Evolutionary conservation across 2,329 filamentous ascomycete genomes (phyloP), one percentile per base, ranked within the genome.

Genomic region (Lachnellula arida): DNA sequence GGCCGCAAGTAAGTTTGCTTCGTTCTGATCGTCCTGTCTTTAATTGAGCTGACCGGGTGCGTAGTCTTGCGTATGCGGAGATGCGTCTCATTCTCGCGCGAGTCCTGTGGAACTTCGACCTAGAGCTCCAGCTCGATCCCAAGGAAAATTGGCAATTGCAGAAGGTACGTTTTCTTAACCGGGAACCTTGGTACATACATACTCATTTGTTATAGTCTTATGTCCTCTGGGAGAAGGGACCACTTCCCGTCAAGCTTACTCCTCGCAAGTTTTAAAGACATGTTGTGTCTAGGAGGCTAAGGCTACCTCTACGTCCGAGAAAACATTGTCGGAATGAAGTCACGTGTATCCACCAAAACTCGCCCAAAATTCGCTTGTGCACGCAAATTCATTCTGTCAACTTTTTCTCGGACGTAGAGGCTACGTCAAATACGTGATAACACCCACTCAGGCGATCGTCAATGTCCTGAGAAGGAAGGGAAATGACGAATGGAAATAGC

Each of bases 71-170:
- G n/a, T 53, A 53, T 25, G 51, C 49, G 3, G 58, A 60, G 37
- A 58, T 60, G 58, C 58, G 55, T 12, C 40, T 60, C 34, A 53
- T 60, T n/a, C 39, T 58, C 5, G 48, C 47, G 2, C 42, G 55
- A 15, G 12, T 60, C 8, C 17, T 60, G 4, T 58, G 52, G 51
- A 47, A 57, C 28, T 57, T 60, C 8, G 55, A 60, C 43, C 15
- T 59, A 1, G 40, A 57, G 35, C 19, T 19, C 19, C 19, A 19
- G 19, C 19, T 19, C 19, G 19, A 19, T 19, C 19, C 19, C 19
- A 19, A 19, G 19, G 19, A 19, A 1, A 19, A 19, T 19, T 19
- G 19, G 19, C 19, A 19, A 19, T 19, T 19, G 19, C 19, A 19
- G 19, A 40, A 40, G 11, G 37, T 40, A 3, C 15, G 37, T n/a